Conservation (phyloP, 345 rosid genomes). For the Rhizophora mangle region DNA sequence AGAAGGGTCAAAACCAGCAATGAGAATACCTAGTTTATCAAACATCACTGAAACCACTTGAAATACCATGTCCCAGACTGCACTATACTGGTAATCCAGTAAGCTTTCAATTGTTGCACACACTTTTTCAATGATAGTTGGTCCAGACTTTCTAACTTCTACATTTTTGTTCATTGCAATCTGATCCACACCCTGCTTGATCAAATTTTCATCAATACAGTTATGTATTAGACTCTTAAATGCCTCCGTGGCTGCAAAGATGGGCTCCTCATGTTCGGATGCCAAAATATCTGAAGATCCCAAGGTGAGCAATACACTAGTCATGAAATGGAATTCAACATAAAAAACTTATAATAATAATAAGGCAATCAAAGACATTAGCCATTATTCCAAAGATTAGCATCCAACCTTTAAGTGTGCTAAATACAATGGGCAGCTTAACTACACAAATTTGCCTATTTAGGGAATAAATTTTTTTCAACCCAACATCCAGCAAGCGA, state of each 20-base stretch:
- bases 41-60: constrained; percentile 77
- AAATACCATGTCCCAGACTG: constrained; percentile 79
- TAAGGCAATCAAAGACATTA: background rate
- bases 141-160: constrained; percentile 53
- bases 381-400: background rate
- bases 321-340: background rate
- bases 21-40: constrained; percentile 64
- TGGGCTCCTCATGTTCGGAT: constrained; percentile 95
- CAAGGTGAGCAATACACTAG: constrained; percentile 2
- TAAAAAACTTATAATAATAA: background rate
- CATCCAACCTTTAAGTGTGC: constrained; percentile 68
- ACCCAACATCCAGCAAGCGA: constrained; percentile 74
- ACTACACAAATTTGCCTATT: constrained; percentile 60
- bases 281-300: constrained; percentile 67
- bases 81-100: constrained; percentile 75
- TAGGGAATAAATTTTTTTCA: constrained; percentile 56
- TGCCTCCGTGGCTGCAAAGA: constrained; percentile 72
- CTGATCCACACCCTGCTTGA: constrained; percentile 68
- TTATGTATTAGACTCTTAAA: constrained; percentile 61
- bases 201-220: constrained; percentile 74
- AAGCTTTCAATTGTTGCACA: constrained; percentile 74
- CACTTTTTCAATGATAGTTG: constrained; percentile 72
- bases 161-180: constrained; percentile 31
- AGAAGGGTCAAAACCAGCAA: constrained; percentile 4
- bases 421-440: constrained; percentile 72